Evolutionary conservation across 176 grass and related monocot species (phyloP).

Genomic region (Phoenix roebelenii): DNA sequence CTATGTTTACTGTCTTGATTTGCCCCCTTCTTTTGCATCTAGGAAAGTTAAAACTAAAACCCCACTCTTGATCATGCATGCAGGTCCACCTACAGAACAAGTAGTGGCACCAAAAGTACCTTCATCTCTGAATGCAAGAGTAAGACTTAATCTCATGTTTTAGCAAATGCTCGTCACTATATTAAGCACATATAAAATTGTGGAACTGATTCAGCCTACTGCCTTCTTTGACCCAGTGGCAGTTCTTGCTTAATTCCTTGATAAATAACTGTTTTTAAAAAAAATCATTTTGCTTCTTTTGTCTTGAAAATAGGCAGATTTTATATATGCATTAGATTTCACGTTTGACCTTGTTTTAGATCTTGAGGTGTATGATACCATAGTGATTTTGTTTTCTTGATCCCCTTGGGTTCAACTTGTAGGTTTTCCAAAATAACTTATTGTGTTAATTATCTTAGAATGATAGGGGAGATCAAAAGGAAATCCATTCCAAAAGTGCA

Average conservation of each 20-base stretch:
- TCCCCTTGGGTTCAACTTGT: too few species aligned
- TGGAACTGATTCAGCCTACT: neutral
- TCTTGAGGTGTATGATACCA: too few species aligned
- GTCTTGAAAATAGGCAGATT: too few species aligned
- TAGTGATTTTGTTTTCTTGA: too few species aligned
- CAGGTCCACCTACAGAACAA: conserved; percentile 20
- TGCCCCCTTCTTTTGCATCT: conserved; percentile 1
- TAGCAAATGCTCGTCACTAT: conserved; percentile 1
- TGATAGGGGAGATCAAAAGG: conserved; percentile 10
- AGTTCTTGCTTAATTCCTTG: too few species aligned
- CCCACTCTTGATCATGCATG: neutral
- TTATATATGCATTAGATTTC: too few species aligned
- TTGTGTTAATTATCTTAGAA: conserved; percentile 25
- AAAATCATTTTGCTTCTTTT: too few species aligned
- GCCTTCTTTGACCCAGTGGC: too few species aligned
- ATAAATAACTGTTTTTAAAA: too few species aligned
- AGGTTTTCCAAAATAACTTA: neutral
- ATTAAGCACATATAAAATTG: too few species aligned
- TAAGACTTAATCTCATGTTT: conserved; percentile 1
- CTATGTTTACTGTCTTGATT: neutral
- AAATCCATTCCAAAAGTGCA: conserved; percentile 18
- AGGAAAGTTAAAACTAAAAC: neutral
- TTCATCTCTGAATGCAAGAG: conserved; percentile 20
- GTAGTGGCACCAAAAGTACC: neutral
- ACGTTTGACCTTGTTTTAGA: too few species aligned